A percentile compares a stretch with the other conserved stretches of the same genome.
phyloP scores from a whole-genome alignment of 352 stramenopile species.

The Phytopythium delawarense region DNA sequence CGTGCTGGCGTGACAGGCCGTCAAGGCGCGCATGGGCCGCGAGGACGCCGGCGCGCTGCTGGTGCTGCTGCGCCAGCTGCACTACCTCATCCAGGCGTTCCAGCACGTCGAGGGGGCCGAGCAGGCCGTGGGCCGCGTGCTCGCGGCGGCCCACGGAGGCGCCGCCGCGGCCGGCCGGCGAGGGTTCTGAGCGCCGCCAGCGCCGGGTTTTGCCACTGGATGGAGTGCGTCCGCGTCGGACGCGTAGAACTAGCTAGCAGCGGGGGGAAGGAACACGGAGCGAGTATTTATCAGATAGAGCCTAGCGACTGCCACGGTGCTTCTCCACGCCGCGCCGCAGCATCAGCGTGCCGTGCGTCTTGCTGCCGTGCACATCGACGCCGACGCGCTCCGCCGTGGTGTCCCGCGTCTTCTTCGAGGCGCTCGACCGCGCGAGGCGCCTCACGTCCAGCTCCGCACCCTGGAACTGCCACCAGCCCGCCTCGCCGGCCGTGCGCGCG shows the following conservation, averaged over 20 bases:
- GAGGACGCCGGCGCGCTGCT: conserved; percentile 36
- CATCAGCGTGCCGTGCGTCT: too few relatives aligned
- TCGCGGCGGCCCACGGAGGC: conserved; percentile 40
- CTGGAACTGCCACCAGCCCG: conserved; percentile 36
- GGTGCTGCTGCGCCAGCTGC: conserved; percentile 58
- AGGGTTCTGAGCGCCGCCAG: neutral
- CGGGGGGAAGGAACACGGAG: neutral
- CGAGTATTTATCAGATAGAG: conserved; percentile 7
- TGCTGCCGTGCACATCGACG: conserved; percentile 47
- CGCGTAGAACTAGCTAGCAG: conserved; percentile 2
- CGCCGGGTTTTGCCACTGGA: neutral
- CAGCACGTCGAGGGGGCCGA: conserved; percentile 65
- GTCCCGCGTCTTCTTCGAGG: conserved; percentile 22
- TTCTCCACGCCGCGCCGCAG: too few relatives aligned
- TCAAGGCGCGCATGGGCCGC: conserved; percentile 40
- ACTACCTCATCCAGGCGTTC: conserved; percentile 72
- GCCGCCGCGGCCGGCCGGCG: neutral
- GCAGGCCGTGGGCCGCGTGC: conserved; percentile 50
- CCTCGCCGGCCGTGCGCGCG: conserved; percentile 19
- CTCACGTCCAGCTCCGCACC: conserved; percentile 20
- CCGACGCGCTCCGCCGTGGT: conserved; percentile 58
- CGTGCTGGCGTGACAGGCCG: conserved; percentile 20
- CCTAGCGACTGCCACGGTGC: too few relatives aligned
- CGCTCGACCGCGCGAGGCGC: conserved; percentile 15
- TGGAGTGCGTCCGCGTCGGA: neutral